Evolutionary conservation across 2,329 filamentous ascomycete genomes (phyloP).

Genomic region (Elsinoe arachidis): DNA sequence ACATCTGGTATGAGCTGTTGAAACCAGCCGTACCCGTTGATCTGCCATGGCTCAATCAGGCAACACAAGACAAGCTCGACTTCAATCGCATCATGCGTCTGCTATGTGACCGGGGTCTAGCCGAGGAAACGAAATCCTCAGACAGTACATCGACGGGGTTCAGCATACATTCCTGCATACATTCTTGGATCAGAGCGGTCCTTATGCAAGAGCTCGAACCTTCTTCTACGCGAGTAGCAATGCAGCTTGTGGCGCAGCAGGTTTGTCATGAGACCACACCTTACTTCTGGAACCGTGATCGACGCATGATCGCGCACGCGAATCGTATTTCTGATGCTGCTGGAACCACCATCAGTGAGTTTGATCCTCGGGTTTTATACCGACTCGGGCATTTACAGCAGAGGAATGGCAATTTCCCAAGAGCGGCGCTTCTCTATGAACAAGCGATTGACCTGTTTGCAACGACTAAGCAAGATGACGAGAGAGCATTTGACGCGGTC

Average conservation of each 20-base stretch:
- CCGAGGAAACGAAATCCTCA: no score
- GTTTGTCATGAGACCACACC: not conserved
- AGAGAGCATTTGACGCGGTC: not conserved
- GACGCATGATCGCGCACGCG: not conserved
- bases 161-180: not conserved
- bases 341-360: not conserved
- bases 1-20: slow-evolving; percentile 24
- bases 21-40: not conserved
- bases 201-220: not conserved
- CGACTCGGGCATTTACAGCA: not conserved
- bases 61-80: no score
- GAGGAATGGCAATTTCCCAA: not conserved
- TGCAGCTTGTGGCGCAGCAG: not conserved
- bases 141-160: not conserved
- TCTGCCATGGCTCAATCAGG: not conserved
- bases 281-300: not conserved
- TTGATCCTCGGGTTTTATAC: not conserved
- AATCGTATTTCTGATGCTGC: not conserved
- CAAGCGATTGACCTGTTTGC: not conserved
- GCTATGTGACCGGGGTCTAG: not conserved
- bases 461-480: not conserved
- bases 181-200: not conserved
- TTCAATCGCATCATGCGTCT: not conserved
- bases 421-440: not conserved
- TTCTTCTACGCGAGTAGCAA: not conserved